Evolutionary conservation across 2,329 filamentous ascomycete genomes (phyloP).

Genomic region (Colletotrichum sidae): DNA sequence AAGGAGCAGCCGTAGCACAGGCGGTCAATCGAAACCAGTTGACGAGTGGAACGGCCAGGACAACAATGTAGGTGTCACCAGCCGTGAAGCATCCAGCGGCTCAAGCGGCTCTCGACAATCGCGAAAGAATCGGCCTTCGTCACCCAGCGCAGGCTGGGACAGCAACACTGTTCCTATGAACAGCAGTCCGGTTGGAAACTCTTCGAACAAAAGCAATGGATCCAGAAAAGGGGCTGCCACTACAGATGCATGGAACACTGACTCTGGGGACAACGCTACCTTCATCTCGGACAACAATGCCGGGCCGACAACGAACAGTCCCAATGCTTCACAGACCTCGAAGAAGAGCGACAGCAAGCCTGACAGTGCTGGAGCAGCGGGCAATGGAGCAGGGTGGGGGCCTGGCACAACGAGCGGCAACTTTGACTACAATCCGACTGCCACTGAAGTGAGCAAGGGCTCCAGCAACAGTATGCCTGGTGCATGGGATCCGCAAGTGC

Average conservation of each 20-base stretch:
- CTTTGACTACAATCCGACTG: conserved; percentile 22
- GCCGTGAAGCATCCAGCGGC: conserved; percentile 8
- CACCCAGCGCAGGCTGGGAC: conserved; percentile 32
- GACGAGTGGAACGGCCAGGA: conserved; percentile 24
- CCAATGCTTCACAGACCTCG: conserved; percentile 20
- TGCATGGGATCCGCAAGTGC: conserved; percentile 23
- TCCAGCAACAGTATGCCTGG: conserved; percentile 38
- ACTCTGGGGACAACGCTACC: conserved; percentile 19
- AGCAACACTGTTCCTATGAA: conserved; percentile 37
- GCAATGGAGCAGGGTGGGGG: conserved; percentile 28
- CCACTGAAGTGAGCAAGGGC: conserved; percentile 28
- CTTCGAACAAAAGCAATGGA: conserved; percentile 26
- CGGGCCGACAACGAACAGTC: conserved; percentile 25
- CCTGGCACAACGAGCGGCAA: conserved; percentile 18
- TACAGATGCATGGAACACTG: conserved; percentile 8
- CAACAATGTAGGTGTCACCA: conserved; percentile 32
- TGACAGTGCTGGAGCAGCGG: conserved; percentile 5
- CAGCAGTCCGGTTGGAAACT: conserved; percentile 19
- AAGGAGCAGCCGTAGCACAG: conserved; percentile 22
- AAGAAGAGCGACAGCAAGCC: conserved; percentile 22
- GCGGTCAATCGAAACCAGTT: conserved; percentile 9
- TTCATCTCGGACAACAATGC: conserved; percentile 27
- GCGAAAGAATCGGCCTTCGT: conserved; percentile 10
- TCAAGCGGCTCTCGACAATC: conserved; percentile 23
- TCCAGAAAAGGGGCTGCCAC: conserved; percentile 21